These are phyloP conservation scores for Filobasidium wieringae DNA, from an alignment of 768 basidiomycete genomes.

Conservation along the genomic window DNA sequence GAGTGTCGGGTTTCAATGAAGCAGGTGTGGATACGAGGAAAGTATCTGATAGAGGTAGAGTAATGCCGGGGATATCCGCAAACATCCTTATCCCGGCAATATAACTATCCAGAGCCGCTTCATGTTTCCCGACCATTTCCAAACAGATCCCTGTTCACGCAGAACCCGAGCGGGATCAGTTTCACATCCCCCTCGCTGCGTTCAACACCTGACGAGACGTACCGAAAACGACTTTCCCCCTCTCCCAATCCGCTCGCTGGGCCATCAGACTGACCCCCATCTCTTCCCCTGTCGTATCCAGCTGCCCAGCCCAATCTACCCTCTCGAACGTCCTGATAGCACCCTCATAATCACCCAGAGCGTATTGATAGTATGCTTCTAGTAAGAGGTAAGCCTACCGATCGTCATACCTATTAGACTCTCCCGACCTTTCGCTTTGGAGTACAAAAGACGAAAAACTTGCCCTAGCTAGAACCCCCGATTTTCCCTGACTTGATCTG, in stretches of 20 bases:
- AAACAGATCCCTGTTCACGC: conserved; percentile 56
- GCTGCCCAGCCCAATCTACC: conserved; percentile 50
- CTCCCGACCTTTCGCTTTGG: not conserved
- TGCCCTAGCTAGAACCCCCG: not conserved
- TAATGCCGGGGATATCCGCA: conserved; percentile 11
- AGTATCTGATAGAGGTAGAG: conserved; percentile 13
- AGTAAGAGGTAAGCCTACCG: conserved; percentile 55
- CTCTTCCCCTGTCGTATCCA: conserved; percentile 7
- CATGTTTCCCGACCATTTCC: conserved; percentile 41
- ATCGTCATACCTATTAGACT: not conserved
- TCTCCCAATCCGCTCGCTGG: conserved; percentile 41
- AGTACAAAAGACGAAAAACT: not conserved
- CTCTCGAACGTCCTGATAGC: conserved; percentile 46
- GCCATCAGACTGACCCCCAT: conserved; percentile 1
- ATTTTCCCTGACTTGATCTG: conserved; percentile 3
- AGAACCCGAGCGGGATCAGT: not conserved
- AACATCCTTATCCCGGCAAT: conserved; percentile 21
- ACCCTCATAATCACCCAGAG: conserved; percentile 53
- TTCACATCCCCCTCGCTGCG: conserved; percentile 3
- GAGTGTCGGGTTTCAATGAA: conserved; percentile 7
- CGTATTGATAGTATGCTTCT: conserved; percentile 70
- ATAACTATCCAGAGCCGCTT: conserved; percentile 26
- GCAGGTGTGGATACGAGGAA: conserved; percentile 17
- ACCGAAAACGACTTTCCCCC: conserved; percentile 45
- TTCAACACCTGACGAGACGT: conserved; percentile 14